Evolutionary conservation across 2,329 filamentous ascomycete genomes (phyloP).

Genomic region (Trichoderma semiorbis): DNA sequence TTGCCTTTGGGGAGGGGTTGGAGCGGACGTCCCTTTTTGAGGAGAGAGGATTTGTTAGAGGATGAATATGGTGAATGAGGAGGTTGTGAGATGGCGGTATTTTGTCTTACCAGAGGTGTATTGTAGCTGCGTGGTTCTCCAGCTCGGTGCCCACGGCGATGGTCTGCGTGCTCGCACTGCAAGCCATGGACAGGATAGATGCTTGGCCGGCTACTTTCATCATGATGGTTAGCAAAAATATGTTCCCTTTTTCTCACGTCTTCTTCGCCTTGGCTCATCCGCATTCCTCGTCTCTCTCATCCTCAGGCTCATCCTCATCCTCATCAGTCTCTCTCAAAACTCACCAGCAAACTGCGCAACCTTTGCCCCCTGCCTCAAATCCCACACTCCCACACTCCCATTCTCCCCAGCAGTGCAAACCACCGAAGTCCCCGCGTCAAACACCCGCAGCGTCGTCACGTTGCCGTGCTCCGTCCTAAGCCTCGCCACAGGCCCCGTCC

Average conservation of each 20-base stretch:
- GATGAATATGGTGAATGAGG: too few relatives aligned
- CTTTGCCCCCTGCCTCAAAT: slow-evolving; percentile 50
- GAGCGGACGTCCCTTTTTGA: slow-evolving; percentile 56
- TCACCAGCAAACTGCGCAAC: slow-evolving; percentile 46
- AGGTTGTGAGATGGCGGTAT: neutral
- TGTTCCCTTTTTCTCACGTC: neutral
- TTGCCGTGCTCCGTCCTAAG: slow-evolving; percentile 56
- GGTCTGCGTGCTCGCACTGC: slow-evolving; percentile 52
- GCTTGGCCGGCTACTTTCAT: slow-evolving; percentile 40
- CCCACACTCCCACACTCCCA: slow-evolving; percentile 64
- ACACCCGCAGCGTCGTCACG: slow-evolving; percentile 58
- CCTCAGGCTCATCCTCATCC: neutral
- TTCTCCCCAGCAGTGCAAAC: slow-evolving; percentile 71
- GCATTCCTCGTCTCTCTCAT: neutral
- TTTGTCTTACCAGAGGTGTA: slow-evolving; percentile 54
- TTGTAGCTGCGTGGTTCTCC: slow-evolving; percentile 58
- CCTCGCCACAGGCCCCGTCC: slow-evolving; percentile 45
- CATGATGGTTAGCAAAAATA: neutral
- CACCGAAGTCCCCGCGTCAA: slow-evolving; percentile 49
- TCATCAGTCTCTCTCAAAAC: slow-evolving; percentile 22
- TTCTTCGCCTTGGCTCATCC: neutral
- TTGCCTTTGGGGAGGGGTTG: slow-evolving; percentile 43
- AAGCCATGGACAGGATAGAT: slow-evolving; percentile 63
- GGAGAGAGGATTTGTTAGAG: neutral
- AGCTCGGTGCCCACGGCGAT: slow-evolving; percentile 73